Evolutionary conservation across 2,329 filamentous ascomycete species (phyloP).

Genomic region (Beauveria rudraprayagi): DNA sequence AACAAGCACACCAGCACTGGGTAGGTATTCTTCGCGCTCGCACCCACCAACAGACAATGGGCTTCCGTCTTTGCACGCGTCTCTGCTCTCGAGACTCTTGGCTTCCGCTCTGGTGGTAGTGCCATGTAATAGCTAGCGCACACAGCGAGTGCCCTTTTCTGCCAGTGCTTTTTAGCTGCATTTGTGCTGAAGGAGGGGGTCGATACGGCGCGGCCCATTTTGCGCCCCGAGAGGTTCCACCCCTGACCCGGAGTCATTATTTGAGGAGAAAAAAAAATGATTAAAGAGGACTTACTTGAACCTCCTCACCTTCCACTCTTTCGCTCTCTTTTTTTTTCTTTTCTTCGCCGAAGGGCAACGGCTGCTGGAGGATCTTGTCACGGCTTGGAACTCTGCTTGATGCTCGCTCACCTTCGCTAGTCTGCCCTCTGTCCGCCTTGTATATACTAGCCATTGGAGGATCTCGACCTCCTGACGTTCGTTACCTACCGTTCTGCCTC

Average conservation of each 20-base stretch:
- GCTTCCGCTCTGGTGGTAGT: neutral
- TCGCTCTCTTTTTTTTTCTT: neutral
- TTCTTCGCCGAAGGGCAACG: constrained; percentile 7
- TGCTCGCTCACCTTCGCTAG: constrained; percentile 28
- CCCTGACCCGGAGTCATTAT: constrained; percentile 17
- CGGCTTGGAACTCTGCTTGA: constrained; percentile 20
- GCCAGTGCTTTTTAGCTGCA: neutral
- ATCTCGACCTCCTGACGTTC: constrained; percentile 13
- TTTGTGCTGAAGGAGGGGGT: constrained; percentile 2
- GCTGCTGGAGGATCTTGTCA: constrained; percentile 18
- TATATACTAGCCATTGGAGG: constrained; percentile 16
- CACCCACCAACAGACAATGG: too few relatives aligned
- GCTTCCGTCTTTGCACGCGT: neutral
- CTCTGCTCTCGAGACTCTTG: neutral
- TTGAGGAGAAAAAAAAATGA: constrained; percentile 16
- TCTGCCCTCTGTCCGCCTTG: constrained; percentile 27
- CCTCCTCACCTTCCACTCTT: constrained; percentile 10
- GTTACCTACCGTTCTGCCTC: constrained; percentile 8
- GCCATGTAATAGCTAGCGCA: neutral
- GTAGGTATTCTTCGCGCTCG: too few relatives aligned
- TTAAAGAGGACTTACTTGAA: constrained; percentile 13
- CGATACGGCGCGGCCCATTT: constrained; percentile 12
- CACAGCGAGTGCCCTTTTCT: neutral
- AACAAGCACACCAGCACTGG: too few relatives aligned
- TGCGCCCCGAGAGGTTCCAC: constrained; percentile 17